Evolutionary conservation across 192 early-diverging fungal genomes (phyloP), one percentile per base, ranked within the genome.

Genomic region (Mortierella hygrophila): DNA sequence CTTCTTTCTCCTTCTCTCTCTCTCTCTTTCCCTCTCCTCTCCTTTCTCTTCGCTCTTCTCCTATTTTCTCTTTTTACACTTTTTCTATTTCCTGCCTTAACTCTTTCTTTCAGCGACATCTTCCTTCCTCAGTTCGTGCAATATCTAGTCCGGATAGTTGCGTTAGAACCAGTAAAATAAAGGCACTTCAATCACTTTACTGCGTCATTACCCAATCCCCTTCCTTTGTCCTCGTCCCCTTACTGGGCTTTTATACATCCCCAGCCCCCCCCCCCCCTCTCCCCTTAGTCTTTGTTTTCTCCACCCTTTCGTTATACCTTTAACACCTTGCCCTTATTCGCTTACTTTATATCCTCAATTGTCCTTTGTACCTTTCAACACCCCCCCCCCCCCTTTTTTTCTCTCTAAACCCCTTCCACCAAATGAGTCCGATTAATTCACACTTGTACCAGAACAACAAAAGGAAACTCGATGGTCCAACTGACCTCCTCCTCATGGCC

Each of bases 391-490:
- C 54, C 23, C 49, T 41, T 46, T 55, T 44, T 47, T 52, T 41
- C 20, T 1, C 35, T 35, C 4, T 18, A 40, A 16, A 10, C 20
- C 37, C 38, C 23, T 47, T 18, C 5, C 70, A 29, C 40, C 16
- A 44, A 6, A 81, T 81, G 80, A 71, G 68, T 76, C 74, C 54
- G 4, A 37, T 44, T 10, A 72, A 1, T 44, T 63, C 29, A 9
- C 52, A 71, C 29, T 3, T 32, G 26, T 29, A 26, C 46, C 70
- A 72, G 52, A 68, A 26, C 38, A 68, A 73, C 44, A 81, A 55
- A 26, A 70, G 80, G 74, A 81, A 70, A 81, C 44, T 46, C 9
- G 21, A 32, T 13, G 23, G 57, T 21, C 37, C 60, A 41, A 49
- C 35, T 13, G 72, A 75, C 63, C 44, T 47, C 37, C 42, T 47